Conservation (phyloP, 2,329 filamentous ascomycete genomes). For the Aspergillus tubingensis region DNA sequence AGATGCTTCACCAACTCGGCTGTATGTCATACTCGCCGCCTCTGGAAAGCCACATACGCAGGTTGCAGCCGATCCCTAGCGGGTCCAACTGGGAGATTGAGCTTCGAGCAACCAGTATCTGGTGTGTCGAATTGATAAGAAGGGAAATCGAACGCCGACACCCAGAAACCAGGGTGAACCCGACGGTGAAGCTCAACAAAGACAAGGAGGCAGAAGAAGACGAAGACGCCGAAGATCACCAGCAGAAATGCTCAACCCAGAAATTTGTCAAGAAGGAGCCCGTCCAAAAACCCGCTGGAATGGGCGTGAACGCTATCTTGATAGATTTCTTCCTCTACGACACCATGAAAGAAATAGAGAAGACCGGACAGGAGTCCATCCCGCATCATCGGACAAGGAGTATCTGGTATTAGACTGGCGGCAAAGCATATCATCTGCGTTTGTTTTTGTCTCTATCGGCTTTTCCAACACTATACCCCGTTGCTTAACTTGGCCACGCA, state of each 20-base stretch:
- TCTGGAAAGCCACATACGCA: slow-evolving; percentile 69
- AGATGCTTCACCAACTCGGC: slow-evolving; percentile 81
- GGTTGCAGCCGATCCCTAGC: slow-evolving; percentile 65
- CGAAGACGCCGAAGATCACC: slow-evolving; percentile 9
- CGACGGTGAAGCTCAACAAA: not conserved
- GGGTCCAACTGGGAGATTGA: slow-evolving; percentile 83
- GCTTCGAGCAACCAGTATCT: slow-evolving; percentile 88
- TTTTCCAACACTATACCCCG: slow-evolving; percentile 4
- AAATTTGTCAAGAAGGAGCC: slow-evolving; percentile 22
- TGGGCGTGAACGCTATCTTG: slow-evolving; percentile 76
- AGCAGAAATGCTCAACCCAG: slow-evolving; percentile 18
- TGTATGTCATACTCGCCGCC: slow-evolving; percentile 83
- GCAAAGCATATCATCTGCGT: not conserved
- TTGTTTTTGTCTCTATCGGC: not conserved
- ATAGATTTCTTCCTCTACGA: slow-evolving; percentile 99
- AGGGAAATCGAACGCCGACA: slow-evolving; percentile 75
- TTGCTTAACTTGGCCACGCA: not conserved
- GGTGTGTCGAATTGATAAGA: slow-evolving; percentile 87
- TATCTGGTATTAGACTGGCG: slow-evolving; percentile 75
- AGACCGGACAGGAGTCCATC: slow-evolving; percentile 55
- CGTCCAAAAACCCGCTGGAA: slow-evolving; percentile 9
- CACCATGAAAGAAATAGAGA: slow-evolving; percentile 82
- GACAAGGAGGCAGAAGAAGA: slow-evolving; percentile 8
- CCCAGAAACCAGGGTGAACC: slow-evolving; percentile 59
- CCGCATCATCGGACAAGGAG: slow-evolving; percentile 89